phyloP scores from a whole-genome alignment of 441 rosid genomes.

The Breynia disticha region DNA sequence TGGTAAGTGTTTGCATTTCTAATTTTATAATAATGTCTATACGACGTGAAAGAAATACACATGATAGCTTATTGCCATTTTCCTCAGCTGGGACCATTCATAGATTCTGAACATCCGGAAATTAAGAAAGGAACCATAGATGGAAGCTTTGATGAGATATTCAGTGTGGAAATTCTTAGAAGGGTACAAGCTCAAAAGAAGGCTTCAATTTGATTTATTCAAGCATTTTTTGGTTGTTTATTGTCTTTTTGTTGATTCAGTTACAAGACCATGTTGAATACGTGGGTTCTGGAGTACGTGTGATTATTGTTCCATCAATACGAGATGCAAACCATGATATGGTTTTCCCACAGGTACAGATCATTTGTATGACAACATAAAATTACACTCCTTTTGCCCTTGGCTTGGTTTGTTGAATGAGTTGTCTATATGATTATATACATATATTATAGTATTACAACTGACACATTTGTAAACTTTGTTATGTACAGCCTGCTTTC shows the following conservation, averaged over 20 bases:
- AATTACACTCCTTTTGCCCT: too few relatives aligned
- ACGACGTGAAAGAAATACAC: not conserved
- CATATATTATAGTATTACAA: not conserved
- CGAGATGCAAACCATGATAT: constrained; percentile 92
- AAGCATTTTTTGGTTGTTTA: constrained; percentile 3
- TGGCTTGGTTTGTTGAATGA: too few relatives aligned
- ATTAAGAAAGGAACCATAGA: constrained; percentile 57
- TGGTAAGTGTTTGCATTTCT: constrained; percentile 32
- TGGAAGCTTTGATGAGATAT: constrained; percentile 55
- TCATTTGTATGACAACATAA: too few relatives aligned
- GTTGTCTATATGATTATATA: too few relatives aligned
- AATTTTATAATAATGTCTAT: too few relatives aligned
- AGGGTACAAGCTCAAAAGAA: constrained; percentile 35
- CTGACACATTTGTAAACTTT: constrained; percentile 10
- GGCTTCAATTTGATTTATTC: not conserved
- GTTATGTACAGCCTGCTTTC: constrained; percentile 75
- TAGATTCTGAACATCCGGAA: constrained; percentile 81
- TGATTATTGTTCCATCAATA: constrained; percentile 71
- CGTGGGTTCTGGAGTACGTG: constrained; percentile 57
- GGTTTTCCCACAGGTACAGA: constrained; percentile 98
- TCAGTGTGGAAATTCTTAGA: constrained; percentile 46
- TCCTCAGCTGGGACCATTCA: constrained; percentile 82
- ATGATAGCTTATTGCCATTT: constrained; percentile 14
- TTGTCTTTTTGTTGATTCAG: constrained; percentile 33
- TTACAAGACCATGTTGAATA: constrained; percentile 76